Base-by-base conservation (phyloP, 352 stramenopile genomes). In the Phytophthora pisi region DNA sequence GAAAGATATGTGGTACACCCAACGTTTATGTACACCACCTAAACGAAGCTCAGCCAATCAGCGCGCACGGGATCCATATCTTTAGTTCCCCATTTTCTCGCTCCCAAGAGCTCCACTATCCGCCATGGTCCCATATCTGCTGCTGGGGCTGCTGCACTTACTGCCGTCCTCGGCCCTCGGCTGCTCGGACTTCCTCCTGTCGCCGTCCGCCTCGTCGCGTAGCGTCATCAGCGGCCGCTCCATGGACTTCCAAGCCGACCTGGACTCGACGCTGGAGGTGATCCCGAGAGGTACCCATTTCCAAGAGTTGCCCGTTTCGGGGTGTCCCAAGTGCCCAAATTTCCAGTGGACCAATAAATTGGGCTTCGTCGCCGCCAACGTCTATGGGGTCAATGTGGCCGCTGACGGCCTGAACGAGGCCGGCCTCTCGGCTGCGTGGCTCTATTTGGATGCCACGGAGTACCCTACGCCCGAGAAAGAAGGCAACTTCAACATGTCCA, bases 101-200 rank as follows among this genome's bases (percentile, higher is more conserved):
- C 20, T 42, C 15, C 34, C 40, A 46, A 16, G 40, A 46, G 40
- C 40, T 46, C 40, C 15, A n/a, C 36, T 42, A 31, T n/a, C 11
- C 11, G 3, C 4, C 13, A 46, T 46, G 40, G 16, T 23, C 40
- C 40, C 40, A 46, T 46, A 11, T 46, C 40, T 46, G 40, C 40
- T 46, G 40, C 40, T 46, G 16, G 40, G 40, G 40, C 16, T 24
- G 36, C 24, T 30, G 46, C 46, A 9, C 4, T 24, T 31, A 23
- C 46, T 52, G 23, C 23, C 46, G 46, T 24, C 13, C 5, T 1
- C 10, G 3, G 40, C 20, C 15, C 31, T 23, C 34, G 56, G 38
- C 0, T 92, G 84, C 70, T 90, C 74, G 3, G 84, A 92, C 64
- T 90, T 92, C 57, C 49, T 82, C 9, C 65, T 90, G 16, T 87